A percentile compares a stretch with the other conserved stretches of the same genome.
phyloP scores from a whole-genome alignment of 345 rosid species.

The Euphorbia peplus region DNA sequence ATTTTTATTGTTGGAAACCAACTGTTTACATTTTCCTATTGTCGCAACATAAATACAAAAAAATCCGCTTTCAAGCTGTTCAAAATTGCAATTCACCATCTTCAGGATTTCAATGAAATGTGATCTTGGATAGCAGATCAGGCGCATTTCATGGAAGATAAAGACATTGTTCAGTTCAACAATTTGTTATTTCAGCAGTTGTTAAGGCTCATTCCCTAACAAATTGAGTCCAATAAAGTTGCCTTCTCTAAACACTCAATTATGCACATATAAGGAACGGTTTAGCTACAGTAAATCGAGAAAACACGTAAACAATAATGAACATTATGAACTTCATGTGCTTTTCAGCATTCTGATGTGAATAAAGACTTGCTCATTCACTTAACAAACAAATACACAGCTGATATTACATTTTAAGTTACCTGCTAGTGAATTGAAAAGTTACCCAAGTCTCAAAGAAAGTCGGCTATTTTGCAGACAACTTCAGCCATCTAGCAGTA shows the following conservation, averaged over 20 bases:
- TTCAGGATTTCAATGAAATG: too few species aligned
- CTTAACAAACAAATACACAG: neutral
- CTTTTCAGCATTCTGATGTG: neutral
- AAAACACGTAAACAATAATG: neutral
- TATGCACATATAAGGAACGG: neutral
- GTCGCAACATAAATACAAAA: too few species aligned
- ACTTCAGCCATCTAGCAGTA: neutral
- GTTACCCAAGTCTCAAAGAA: neutral
- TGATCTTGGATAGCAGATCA: too few species aligned
- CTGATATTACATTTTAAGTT: neutral
- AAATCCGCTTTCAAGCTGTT: too few species aligned
- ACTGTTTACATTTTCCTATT: too few species aligned
- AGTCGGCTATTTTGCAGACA: neutral
- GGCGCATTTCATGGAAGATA: too few species aligned
- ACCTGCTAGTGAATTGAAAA: neutral
- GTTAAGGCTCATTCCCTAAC: too few species aligned
- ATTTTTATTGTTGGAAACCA: too few species aligned
- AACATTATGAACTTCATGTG: neutral
- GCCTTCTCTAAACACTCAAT: too few species aligned
- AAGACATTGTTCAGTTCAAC: too few species aligned
- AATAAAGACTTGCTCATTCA: neutral
- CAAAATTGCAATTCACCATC: too few species aligned
- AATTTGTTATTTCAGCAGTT: too few species aligned
- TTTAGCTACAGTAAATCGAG: neutral
- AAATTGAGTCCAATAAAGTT: neutral